phyloP scores from a whole-genome alignment of 2,329 filamentous ascomycete genomes.

The Aspergillus fumigatiaffinis region DNA sequence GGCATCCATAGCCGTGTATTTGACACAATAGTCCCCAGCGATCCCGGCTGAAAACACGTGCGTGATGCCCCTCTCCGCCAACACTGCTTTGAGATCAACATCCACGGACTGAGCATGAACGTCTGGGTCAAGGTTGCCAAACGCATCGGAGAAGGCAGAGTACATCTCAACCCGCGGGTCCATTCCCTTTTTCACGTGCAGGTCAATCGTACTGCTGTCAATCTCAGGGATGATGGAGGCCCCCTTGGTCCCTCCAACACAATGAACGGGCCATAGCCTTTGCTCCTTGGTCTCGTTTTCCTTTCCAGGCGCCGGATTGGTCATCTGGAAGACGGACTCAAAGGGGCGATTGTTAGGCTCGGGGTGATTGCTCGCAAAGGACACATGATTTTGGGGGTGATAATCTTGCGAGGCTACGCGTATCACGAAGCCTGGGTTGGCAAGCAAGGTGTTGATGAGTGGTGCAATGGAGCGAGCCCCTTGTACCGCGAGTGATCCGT shows the following conservation, averaged over 20 bases:
- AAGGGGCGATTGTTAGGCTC: conserved; percentile 63
- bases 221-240: conserved; percentile 72
- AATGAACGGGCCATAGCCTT: conserved; percentile 86
- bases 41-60: conserved; percentile 83
- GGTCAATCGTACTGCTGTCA: conserved; percentile 55
- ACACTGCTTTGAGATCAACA: conserved; percentile 57
- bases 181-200: conserved; percentile 72
- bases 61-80: conserved; percentile 60
- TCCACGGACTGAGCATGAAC: conserved; percentile 34
- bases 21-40: conserved; percentile 87
- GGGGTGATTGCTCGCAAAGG: conserved; percentile 77
- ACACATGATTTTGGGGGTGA: conserved; percentile 79
- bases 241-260: conserved; percentile 70
- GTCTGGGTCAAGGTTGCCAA: conserved; percentile 47
- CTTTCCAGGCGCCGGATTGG: conserved; percentile 46
- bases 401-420: conserved; percentile 89
- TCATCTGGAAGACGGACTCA: conserved; percentile 59
- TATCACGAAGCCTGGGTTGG: conserved; percentile 61
- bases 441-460: conserved; percentile 70
- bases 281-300: conserved; percentile 60
- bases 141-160: conserved; percentile 81
- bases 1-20: conserved; percentile 74
- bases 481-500: conserved; percentile 78
- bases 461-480: conserved; percentile 67
- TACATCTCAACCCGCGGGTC: conserved; percentile 83